These are phyloP conservation scores for Vitis hybrid DNA, from an alignment of 177 flowering plant species.

Conservation along the genomic window DNA sequence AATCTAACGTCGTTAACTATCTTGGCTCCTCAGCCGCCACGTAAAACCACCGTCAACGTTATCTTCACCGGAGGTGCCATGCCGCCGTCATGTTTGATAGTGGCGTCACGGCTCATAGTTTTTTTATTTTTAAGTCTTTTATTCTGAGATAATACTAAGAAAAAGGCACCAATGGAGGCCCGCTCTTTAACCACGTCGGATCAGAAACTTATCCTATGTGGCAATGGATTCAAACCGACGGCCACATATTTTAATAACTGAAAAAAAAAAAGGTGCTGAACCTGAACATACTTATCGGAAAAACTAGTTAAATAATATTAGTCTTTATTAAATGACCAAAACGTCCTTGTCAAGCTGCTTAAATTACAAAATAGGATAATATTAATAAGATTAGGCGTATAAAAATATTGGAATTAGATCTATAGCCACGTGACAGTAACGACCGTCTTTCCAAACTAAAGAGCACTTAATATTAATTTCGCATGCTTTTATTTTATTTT, in stretches of 20 bases:
- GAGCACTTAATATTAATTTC: too few species aligned
- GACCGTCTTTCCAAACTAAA: too few species aligned
- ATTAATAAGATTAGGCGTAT: neutral
- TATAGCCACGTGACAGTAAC: conserved; percentile 14
- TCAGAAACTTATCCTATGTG: conserved; percentile 20
- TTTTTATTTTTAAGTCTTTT: neutral
- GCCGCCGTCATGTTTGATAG: conserved; percentile 6
- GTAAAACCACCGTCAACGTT: conserved; percentile 14
- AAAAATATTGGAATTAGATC: conserved; percentile 18
- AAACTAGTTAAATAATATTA: conserved; percentile 7
- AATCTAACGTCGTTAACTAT: conserved; percentile 27
- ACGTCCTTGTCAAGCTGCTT: neutral
- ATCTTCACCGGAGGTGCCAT: conserved; percentile 13
- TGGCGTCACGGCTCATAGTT: neutral
- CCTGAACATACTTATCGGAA: conserved; percentile 26
- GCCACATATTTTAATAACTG: conserved; percentile 10
- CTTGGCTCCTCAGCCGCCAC: conserved; percentile 5
- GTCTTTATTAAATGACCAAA: conserved; percentile 7
- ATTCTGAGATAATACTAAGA: conserved; percentile 20
- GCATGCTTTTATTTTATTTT: too few species aligned
- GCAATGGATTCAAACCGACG: conserved; percentile 5
- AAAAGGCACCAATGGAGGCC: conserved; percentile 31
- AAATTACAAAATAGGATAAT: neutral
- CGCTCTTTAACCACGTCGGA: conserved; percentile 25
- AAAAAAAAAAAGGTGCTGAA: conserved; percentile 7